Evolutionary conservation across 148 eudicot genomes (phyloP), one percentile per base, ranked within the genome.

Genomic region (Polygonum maritimum): DNA sequence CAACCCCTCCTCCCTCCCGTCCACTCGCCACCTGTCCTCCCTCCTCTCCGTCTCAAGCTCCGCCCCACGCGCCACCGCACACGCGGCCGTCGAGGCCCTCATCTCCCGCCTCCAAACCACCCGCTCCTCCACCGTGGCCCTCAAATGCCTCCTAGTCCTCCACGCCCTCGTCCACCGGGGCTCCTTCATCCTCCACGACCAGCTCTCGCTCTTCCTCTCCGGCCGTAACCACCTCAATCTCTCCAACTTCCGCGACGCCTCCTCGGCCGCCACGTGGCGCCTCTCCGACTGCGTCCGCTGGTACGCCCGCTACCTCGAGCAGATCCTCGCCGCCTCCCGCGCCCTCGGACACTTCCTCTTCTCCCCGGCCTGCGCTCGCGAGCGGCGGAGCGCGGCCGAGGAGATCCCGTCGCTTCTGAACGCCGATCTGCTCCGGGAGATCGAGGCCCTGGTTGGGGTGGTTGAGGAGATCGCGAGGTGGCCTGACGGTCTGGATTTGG

Each of bases 131-230:
- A 44, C 79, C 48, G 94, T 90, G 22, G 86, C 94, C 35, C 77
- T 88, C 48, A 90, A 90, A 71, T 86, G 84, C 70, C 91, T 47
- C 49, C 49, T 88, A 38, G 69, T 85, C 79, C 80, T 90, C 82
- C 98, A 92, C 82, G 81, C 86, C 81, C 83, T 90, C 77, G 80
- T 92, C 82, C 84, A 82, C 39, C 88, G 84, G 14, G 98, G 98
- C 48, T 87, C 90, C 69, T 92, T 92, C 80, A 92, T 92, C 51
- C 86, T 92, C 58, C 95, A 90, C 51, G 95, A 90, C 69, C 95
- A 92, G 79, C 85, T 92, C 76, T 90, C 95, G 0, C 36, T 92
- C 11, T 89, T 47, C 14, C 49, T 47, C 49, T 47, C 85, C 90
- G 90, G 49, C 49, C 49, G 49, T 14, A 47, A 47, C 49, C 14